Evolutionary conservation across 2,329 filamentous ascomycete species (phyloP), one percentile per base, ranked within the genome.

Genomic region (Beauveria asiatica): DNA sequence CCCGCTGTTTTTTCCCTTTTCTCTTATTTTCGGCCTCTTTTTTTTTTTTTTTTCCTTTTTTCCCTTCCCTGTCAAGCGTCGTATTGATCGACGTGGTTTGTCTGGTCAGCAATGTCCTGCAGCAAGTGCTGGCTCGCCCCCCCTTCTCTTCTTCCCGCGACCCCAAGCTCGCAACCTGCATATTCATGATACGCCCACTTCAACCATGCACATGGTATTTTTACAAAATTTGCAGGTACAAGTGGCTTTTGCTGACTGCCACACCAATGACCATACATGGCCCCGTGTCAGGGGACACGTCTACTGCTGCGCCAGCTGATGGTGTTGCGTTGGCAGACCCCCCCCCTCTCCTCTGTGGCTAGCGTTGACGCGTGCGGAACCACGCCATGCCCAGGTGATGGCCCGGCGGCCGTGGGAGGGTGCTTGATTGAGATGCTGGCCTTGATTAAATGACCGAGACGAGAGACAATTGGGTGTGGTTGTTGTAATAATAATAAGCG

Each of bases 311-410:
- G 54, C 44, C 54, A 57, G 54, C 54, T 57, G 54, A 57, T 57
- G 41, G 44, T n/a, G 19, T 33, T 57, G 55, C 55, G 55, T 23
- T 57, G 55, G 55, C 55, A 57, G 33, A 17, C 44, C 27, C 21
- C 44, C 21, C 44, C 44, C 17, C 21, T 37, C 54, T 44, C 27
- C 17, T 27, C 55, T 33, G 9, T 33, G 45, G 10, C 55, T 49
- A 57, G 45, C 45, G 55, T 21, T 10, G 39, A 21, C 21, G 19
- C 33, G 33, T 37, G 33, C 33, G 10, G 33, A 37, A 37, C 33
- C 33, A 37, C 33, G 33, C 33, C 33, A 37, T 37, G 33, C 33
- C 11, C 13, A 37, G 33, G 33, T 37, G 33, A 13, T 37, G 33
- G 11, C 33, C 33, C 11, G 33, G 33, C 33, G 33, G 33, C 11